phyloP scores from a whole-genome alignment of 192 early-diverging fungal genomes.

The Coemansia sp. region DNA sequence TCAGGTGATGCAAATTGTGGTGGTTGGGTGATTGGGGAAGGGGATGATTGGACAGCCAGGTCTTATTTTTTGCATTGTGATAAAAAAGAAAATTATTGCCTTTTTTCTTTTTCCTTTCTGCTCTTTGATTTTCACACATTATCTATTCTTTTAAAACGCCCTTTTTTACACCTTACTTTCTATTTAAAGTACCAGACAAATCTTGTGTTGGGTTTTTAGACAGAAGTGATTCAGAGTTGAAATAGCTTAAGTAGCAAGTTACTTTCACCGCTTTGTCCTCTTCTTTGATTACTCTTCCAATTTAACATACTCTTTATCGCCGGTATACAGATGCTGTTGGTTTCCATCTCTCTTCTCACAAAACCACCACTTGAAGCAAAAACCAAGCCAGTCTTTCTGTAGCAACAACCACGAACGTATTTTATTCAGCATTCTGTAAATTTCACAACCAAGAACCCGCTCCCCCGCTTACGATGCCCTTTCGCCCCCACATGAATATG shows the following conservation, averaged over 20 bases:
- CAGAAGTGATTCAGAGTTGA: constrained; percentile 2
- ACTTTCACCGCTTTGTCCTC: not conserved
- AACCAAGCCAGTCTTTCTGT: not conserved
- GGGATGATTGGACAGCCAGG: not conserved
- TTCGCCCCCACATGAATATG: constrained; percentile 4
- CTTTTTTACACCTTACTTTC: not conserved
- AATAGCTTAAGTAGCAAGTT: constrained; percentile 1
- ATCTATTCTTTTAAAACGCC: not conserved
- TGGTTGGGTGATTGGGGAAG: constrained; percentile 15
- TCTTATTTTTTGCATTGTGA: constrained; percentile 9
- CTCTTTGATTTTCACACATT: not conserved
- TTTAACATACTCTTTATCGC: constrained; percentile 1
- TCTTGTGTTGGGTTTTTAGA: not conserved
- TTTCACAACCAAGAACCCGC: not conserved
- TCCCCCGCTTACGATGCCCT: not conserved
- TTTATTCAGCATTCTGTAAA: constrained; percentile 13
- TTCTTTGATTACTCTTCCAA: constrained; percentile 12
- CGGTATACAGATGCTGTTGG: constrained; percentile 7
- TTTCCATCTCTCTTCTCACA: constrained; percentile 8
- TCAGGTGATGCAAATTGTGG: constrained; percentile 9
- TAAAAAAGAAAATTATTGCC: constrained; percentile 12
- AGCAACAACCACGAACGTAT: not conserved
- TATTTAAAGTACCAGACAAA: not conserved
- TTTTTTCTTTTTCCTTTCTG: constrained; percentile 13
- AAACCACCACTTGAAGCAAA: constrained; percentile 16